Percentiles rank a stretch among this genome's conserved stretches.
Evolutionary conservation across 441 rosid species (phyloP).

Genomic region (Aleurites moluccanus): DNA sequence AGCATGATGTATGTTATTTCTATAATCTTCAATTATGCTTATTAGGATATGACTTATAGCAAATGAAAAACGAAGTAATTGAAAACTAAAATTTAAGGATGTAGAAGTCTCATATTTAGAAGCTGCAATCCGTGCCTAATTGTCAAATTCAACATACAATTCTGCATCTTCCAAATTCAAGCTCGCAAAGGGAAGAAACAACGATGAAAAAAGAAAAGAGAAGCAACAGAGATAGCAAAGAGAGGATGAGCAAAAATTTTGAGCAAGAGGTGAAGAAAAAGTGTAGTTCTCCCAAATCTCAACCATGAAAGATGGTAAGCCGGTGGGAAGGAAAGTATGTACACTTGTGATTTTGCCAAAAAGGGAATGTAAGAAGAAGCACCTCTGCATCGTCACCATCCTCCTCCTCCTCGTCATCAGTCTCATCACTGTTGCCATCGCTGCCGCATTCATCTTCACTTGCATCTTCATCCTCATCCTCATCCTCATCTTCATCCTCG

Average conservation of each 20-base stretch:
- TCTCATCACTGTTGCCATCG: constrained; percentile 51
- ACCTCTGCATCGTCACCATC: constrained; percentile 52
- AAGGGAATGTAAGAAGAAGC: constrained; percentile 20
- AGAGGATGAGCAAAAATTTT: not conserved
- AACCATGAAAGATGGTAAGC: not conserved
- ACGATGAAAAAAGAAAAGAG: not conserved
- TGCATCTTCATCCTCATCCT: constrained; percentile 67
- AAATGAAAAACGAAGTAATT: not conserved
- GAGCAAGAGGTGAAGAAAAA: not conserved
- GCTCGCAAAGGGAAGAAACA: not conserved
- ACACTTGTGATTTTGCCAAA: constrained; percentile 14
- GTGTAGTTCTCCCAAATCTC: not conserved
- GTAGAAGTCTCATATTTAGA: not conserved
- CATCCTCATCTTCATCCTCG: constrained; percentile 87
- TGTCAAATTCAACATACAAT: not conserved
- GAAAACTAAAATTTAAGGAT: not conserved
- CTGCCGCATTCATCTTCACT: constrained; percentile 43
- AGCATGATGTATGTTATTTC: not conserved
- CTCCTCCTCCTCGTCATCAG: constrained; percentile 59
- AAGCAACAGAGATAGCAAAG: constrained; percentile 5
- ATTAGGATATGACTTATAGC: not conserved
- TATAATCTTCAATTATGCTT: not conserved
- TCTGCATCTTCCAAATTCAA: not conserved
- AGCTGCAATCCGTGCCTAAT: not conserved
- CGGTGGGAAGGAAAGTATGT: not conserved